Conservation (phyloP, 257 asterid genomes). For the Cynanchum wilfordii region DNA sequence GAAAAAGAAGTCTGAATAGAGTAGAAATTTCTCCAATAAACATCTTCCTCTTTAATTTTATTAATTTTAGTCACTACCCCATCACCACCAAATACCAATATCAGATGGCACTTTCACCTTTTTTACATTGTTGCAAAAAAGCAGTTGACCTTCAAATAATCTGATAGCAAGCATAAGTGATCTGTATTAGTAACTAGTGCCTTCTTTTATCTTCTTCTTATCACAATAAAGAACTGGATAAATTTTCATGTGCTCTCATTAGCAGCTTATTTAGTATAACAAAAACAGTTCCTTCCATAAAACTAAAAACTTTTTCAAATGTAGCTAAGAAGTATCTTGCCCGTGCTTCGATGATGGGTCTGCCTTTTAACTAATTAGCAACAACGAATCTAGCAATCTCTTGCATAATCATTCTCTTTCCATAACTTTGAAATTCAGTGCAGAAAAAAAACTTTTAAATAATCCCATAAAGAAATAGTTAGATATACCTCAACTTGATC, state of each 20-base stretch:
- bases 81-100: background rate
- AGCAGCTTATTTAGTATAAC: background rate
- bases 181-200: background rate
- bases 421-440: background rate
- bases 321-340: too few relatives aligned
- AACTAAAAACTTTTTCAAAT: background rate
- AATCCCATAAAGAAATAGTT: background rate
- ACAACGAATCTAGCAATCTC: background rate
- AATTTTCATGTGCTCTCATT: background rate
- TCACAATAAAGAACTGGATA: background rate
- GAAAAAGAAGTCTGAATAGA: background rate
- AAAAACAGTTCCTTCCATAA: background rate
- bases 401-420: background rate
- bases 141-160: background rate
- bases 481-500: conserved; percentile 57
- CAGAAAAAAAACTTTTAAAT: background rate
- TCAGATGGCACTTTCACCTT: background rate
- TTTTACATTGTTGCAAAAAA: background rate
- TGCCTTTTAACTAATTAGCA: too few relatives aligned
- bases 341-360: too few relatives aligned
- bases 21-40: background rate
- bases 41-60: background rate
- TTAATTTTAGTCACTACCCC: background rate
- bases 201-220: background rate
- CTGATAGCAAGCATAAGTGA: background rate